phyloP scores from a whole-genome alignment of 1,284 basidiomycete species.

The Pterulicium gracile region DNA sequence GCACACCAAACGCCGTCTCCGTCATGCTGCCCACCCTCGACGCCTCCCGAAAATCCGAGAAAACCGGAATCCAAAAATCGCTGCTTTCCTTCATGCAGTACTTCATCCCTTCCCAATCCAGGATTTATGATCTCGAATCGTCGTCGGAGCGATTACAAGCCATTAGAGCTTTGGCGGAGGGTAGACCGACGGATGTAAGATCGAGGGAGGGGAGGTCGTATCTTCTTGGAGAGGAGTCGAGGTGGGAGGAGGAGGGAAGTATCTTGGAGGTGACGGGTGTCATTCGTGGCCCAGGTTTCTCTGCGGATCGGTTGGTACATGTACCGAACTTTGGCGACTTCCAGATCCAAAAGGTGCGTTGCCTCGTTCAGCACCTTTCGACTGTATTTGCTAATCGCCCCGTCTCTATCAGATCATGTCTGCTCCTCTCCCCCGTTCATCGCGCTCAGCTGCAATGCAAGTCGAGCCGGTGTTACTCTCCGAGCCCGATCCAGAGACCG shows the following conservation, averaged over 20 bases:
- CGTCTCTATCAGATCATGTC: constrained; percentile 44
- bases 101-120: constrained; percentile 80
- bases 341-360: constrained; percentile 64
- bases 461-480: constrained; percentile 46
- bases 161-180: constrained; percentile 69
- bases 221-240: constrained; percentile 63
- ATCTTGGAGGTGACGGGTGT: constrained; percentile 71
- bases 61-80: constrained; percentile 67
- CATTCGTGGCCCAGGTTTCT: constrained; percentile 71
- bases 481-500: constrained; percentile 53
- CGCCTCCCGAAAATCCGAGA: constrained; percentile 45
- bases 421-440: constrained; percentile 31
- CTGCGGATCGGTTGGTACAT: constrained; percentile 82
- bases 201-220: constrained; percentile 81
- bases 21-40: constrained; percentile 34
- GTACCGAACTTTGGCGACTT: constrained; percentile 87
- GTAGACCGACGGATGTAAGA: constrained; percentile 61
- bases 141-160: constrained; percentile 62
- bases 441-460: constrained; percentile 42
- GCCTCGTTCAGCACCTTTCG: too few species aligned
- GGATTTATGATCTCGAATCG: constrained; percentile 52
- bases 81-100: constrained; percentile 90
- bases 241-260: constrained; percentile 38
- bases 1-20: constrained; percentile 66
- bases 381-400: too few species aligned